These are phyloP conservation scores for Sanghuangporus weigelae DNA, from an alignment of 1,284 basidiomycete species.

Conservation along the genomic window DNA sequence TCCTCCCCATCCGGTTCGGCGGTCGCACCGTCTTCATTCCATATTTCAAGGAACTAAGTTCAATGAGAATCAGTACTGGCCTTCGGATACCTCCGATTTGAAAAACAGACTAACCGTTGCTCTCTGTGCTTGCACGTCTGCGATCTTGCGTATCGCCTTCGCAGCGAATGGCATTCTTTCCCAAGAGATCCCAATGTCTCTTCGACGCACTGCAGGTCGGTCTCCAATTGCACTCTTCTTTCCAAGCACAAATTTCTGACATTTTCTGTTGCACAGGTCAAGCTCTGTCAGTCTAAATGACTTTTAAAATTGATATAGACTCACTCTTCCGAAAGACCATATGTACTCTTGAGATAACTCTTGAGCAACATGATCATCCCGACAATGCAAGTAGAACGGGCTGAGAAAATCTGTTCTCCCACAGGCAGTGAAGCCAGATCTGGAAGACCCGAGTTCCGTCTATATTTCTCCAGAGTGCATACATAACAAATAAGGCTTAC, in stretches of 20 bases:
- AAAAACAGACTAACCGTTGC: constrained; percentile 38
- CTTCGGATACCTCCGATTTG: background rate
- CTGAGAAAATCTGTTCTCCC: constrained; percentile 37
- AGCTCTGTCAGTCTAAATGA: background rate
- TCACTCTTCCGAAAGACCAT: constrained; percentile 84
- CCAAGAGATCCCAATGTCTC: constrained; percentile 64
- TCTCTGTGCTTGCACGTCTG: constrained; percentile 56
- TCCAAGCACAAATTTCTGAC: constrained; percentile 73
- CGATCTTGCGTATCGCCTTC: constrained; percentile 48
- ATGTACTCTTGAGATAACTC: constrained; percentile 74
- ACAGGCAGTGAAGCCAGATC: constrained; percentile 16
- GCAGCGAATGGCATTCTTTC: constrained; percentile 63
- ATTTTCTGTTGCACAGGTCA: constrained; percentile 57
- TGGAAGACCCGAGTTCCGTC: background rate
- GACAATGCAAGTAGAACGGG: constrained; percentile 68
- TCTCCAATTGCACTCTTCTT: constrained; percentile 87
- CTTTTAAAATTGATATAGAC: constrained; percentile 25
- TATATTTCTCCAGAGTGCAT: background rate
- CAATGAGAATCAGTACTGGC: background rate
- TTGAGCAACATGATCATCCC: constrained; percentile 82
- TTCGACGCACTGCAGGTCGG: constrained; percentile 61
- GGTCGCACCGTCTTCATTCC: constrained; percentile 76
- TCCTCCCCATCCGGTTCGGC: constrained; percentile 58
- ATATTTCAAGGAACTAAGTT: constrained; percentile 66
- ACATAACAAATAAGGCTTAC: background rate